phyloP scores from a whole-genome alignment of 2,329 filamentous ascomycete genomes.

The Talaromyces amestolkiae region DNA sequence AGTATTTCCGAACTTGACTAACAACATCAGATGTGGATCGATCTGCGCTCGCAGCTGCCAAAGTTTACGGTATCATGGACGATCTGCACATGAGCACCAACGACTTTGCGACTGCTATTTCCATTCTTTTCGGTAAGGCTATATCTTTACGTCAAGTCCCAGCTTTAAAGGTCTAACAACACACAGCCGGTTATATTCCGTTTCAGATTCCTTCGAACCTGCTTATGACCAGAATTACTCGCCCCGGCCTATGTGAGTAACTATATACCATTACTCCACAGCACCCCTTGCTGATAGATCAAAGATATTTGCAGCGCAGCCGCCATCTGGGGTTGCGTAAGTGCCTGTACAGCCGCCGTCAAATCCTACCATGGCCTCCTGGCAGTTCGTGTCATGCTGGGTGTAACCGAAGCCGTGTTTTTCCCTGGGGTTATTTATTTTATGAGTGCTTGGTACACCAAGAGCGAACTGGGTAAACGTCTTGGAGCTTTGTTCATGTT shows the following conservation, averaged over 20 bases:
- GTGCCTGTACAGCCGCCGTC: constrained; percentile 1
- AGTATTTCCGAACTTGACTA: not conserved
- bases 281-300: not conserved
- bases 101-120: constrained; percentile 34
- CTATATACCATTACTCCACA: not conserved
- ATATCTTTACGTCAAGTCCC: not conserved
- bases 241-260: not conserved
- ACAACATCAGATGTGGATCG: constrained; percentile 33
- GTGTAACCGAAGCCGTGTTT: constrained; percentile 63
- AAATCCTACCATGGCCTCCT: constrained; percentile 3
- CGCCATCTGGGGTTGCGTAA: not conserved
- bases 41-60: constrained; percentile 39
- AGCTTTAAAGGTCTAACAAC: not conserved
- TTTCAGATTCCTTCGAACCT: not conserved
- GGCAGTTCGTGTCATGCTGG: constrained; percentile 46
- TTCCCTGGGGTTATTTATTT: constrained; percentile 65
- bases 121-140: constrained; percentile 25
- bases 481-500: constrained; percentile 44
- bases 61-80: constrained; percentile 42
- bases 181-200: not conserved
- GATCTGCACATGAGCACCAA: constrained; percentile 39
- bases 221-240: not conserved
- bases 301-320: not conserved
- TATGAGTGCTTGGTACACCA: constrained; percentile 66
- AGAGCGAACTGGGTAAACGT: constrained; percentile 22